Conservation (phyloP, 2,329 filamentous ascomycete genomes). For the Aspergillus sp. region DNA sequence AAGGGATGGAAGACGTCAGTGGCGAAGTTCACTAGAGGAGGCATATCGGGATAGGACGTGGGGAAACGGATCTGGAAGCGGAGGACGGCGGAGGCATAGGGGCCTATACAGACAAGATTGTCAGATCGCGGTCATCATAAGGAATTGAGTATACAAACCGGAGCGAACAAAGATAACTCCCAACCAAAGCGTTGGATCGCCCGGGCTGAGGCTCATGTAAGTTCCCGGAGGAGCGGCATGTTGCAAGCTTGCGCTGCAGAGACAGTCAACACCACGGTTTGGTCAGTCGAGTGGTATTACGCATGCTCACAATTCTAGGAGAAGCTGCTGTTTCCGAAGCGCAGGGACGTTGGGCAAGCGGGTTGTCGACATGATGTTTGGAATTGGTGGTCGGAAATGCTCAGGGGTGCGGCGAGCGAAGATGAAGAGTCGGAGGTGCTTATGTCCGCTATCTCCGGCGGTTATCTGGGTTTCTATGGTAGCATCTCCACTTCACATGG, state of each 20-base stretch:
- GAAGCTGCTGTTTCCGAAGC: conserved; percentile 65
- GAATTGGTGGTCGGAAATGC: neutral
- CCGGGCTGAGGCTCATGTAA: conserved; percentile 80
- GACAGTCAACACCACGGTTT: conserved; percentile 2
- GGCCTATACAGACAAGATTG: conserved; percentile 58
- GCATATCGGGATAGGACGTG: conserved; percentile 72
- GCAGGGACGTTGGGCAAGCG: conserved; percentile 5
- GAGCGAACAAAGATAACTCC: conserved; percentile 90
- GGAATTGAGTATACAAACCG: conserved; percentile 55
- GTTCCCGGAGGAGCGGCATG: conserved; percentile 82
- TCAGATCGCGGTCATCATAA: neutral
- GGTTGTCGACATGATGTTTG: conserved; percentile 19
- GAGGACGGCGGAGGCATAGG: conserved; percentile 82
- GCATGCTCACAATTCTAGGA: conserved; percentile 73
- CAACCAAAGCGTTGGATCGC: conserved; percentile 79
- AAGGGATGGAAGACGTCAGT: conserved; percentile 96
- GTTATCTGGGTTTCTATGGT: neutral
- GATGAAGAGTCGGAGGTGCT: neutral
- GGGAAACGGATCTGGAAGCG: conserved; percentile 91
- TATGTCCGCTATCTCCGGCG: conserved; percentile 19
- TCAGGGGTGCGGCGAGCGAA: conserved; percentile 1
- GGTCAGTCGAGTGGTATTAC: neutral
- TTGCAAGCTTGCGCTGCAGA: conserved; percentile 71
- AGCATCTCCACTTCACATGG: neutral
- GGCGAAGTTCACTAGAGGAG: conserved; percentile 82